Evolutionary conservation across 2,329 filamentous ascomycete species (phyloP).

Genomic region (Nemania sp.): DNA sequence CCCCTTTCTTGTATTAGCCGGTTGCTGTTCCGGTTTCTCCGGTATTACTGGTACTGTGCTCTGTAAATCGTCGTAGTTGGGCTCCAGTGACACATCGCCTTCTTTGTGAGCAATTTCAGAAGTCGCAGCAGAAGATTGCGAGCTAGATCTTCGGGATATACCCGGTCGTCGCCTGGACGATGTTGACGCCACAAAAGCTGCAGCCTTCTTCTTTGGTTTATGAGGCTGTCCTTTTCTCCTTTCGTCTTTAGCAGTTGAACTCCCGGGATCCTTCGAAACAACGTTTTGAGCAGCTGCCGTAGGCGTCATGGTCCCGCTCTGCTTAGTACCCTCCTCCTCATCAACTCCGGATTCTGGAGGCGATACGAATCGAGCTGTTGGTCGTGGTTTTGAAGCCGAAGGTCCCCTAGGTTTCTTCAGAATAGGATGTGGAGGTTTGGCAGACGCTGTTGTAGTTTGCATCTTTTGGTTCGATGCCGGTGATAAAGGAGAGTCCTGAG

Average conservation of each 20-base stretch:
- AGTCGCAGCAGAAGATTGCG: conserved; percentile 57
- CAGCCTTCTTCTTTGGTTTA: conserved; percentile 51
- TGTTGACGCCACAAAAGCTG: conserved; percentile 59
- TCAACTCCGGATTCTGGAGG: conserved; percentile 63
- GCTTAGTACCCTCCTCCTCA: conserved; percentile 49
- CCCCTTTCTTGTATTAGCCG: conserved; percentile 28
- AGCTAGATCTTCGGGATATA: conserved; percentile 61
- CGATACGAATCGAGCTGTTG: conserved; percentile 71
- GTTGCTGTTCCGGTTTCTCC: conserved; percentile 45
- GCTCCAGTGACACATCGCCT: conserved; percentile 43
- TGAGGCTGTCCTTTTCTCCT: conserved; percentile 41
- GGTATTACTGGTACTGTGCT: conserved; percentile 46
- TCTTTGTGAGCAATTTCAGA: conserved; percentile 54
- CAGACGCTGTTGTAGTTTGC: conserved; percentile 55
- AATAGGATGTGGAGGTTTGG: conserved; percentile 66
- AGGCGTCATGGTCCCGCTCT: conserved; percentile 56
- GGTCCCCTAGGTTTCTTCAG: conserved; percentile 69
- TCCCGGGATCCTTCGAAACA: conserved; percentile 42
- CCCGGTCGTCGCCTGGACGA: conserved; percentile 60
- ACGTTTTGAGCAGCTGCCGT: conserved; percentile 52
- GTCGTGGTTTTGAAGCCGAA: conserved; percentile 64
- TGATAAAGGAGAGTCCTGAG: conserved; percentile 31
- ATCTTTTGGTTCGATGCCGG: conserved; percentile 43
- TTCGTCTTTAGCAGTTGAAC: conserved; percentile 44
- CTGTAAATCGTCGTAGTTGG: conserved; percentile 42